Percentiles rank a stretch among this genome's conserved stretches.
Conservation (phyloP, 768 basidiomycete genomes). For the Pisolithus marmoratus region DNA sequence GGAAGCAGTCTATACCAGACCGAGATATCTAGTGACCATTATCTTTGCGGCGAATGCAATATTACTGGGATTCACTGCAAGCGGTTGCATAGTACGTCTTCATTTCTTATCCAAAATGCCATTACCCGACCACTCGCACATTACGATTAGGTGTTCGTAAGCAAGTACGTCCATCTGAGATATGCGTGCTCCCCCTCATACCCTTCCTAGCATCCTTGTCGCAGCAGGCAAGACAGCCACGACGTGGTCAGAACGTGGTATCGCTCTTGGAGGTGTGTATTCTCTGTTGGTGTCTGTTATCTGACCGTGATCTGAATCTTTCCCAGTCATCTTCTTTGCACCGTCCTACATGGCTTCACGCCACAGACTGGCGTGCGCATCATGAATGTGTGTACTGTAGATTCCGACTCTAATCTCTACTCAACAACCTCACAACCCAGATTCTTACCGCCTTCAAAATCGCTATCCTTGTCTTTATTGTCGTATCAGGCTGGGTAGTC, state of each 20-base stretch:
- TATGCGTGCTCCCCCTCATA: neutral
- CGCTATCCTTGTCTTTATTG: constrained; percentile 46
- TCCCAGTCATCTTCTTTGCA: constrained; percentile 44
- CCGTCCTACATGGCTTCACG: constrained; percentile 46
- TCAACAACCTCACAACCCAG: constrained; percentile 18
- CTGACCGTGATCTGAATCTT: neutral
- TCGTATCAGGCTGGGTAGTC: constrained; percentile 56
- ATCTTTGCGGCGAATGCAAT: constrained; percentile 46
- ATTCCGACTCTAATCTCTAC: neutral
- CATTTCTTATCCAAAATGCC: neutral
- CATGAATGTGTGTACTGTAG: constrained; percentile 43
- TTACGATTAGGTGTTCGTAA: constrained; percentile 26
- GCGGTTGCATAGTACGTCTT: constrained; percentile 43
- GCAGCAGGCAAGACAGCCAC: constrained; percentile 35
- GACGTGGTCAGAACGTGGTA: constrained; percentile 50
- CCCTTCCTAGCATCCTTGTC: constrained; percentile 39
- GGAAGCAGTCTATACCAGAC: constrained; percentile 47
- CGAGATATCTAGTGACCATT: constrained; percentile 42
- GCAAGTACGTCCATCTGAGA: constrained; percentile 21
- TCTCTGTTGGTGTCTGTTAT: neutral
- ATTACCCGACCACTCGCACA: neutral
- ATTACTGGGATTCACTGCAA: constrained; percentile 36
- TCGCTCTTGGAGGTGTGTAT: constrained; percentile 47
- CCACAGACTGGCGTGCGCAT: constrained; percentile 43
- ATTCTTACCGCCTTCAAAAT: constrained; percentile 50